Evolutionary conservation across 1,139 yeast species (phyloP).

Genomic region (Taiozyma sp.): DNA sequence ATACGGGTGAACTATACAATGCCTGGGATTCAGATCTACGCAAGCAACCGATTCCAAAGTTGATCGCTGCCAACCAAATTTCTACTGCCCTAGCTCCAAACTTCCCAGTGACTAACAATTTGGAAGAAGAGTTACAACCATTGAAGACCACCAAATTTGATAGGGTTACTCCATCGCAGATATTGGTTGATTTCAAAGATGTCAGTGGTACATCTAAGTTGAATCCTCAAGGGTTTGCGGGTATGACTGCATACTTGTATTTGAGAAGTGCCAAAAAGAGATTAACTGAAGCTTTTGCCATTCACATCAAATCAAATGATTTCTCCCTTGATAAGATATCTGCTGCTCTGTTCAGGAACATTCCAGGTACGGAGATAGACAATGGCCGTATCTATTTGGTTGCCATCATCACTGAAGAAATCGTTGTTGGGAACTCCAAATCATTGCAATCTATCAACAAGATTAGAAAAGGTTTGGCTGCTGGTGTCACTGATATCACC

Average conservation of each 20-base stretch:
- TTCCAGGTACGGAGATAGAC: conserved; percentile 68
- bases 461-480: conserved; percentile 76
- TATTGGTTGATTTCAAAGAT: conserved; percentile 75
- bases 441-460: conserved; percentile 7
- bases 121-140: conserved; percentile 35
- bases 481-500: conserved; percentile 84
- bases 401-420: conserved; percentile 62
- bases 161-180: conserved; percentile 64
- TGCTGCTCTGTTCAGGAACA: conserved; percentile 75
- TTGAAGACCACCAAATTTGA: conserved; percentile 41
- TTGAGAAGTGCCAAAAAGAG: conserved; percentile 61
- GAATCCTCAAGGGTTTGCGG: conserved; percentile 66
- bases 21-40: conserved; percentile 27
- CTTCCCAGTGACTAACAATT: conserved; percentile 50
- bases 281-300: conserved; percentile 78
- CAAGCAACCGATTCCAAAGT: conserved; percentile 42
- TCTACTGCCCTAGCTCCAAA: conserved; percentile 71
- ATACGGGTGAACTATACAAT: conserved; percentile 59
- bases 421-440: conserved; percentile 27
- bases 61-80: conserved; percentile 64
- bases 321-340: conserved; percentile 63
- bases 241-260: conserved; percentile 70
- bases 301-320: conserved; percentile 57
- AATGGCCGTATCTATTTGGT: conserved; percentile 62
- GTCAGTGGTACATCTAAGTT: conserved; percentile 58